These are phyloP conservation scores for Alternaria brassicae DNA, from an alignment of 2,329 filamentous ascomycete species.

Conservation along the genomic window DNA sequence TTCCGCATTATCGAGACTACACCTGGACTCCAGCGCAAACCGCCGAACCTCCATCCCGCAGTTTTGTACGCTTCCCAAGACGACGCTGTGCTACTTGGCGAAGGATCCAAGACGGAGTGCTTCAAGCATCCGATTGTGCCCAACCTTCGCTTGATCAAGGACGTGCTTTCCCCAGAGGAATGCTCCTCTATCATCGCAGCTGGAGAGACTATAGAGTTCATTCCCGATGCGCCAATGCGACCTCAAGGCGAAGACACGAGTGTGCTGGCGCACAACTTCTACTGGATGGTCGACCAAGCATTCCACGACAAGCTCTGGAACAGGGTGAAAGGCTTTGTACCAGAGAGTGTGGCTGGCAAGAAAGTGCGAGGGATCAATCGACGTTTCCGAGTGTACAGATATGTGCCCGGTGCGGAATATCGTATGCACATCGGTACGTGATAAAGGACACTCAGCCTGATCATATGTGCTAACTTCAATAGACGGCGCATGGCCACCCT, in stretches of 20 bases:
- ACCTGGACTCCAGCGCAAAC: slow-evolving; percentile 66
- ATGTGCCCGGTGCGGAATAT: slow-evolving; percentile 76
- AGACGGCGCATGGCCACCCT: slow-evolving; percentile 76
- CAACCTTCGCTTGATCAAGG: slow-evolving; percentile 65
- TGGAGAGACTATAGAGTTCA: slow-evolving; percentile 69
- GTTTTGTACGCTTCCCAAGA: slow-evolving; percentile 68
- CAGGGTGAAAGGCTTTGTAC: slow-evolving; percentile 66
- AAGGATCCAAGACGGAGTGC: slow-evolving; percentile 58
- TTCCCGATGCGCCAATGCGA: slow-evolving; percentile 71
- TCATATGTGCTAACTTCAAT: background rate
- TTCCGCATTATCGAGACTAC: slow-evolving; percentile 70
- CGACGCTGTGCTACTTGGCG: slow-evolving; percentile 62
- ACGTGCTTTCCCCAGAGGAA: slow-evolving; percentile 67
- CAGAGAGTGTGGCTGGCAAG: slow-evolving; percentile 62
- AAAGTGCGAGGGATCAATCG: slow-evolving; percentile 70
- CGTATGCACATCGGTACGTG: slow-evolving; percentile 65
- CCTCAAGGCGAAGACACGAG: slow-evolving; percentile 69
- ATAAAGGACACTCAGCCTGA: slow-evolving; percentile 17
- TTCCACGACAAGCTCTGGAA: slow-evolving; percentile 71
- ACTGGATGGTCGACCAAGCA: slow-evolving; percentile 70
- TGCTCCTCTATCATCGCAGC: slow-evolving; percentile 72
- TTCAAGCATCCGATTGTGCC: slow-evolving; percentile 69
- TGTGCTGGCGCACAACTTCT: slow-evolving; percentile 75
- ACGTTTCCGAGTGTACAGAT: slow-evolving; percentile 74
- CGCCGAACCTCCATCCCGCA: slow-evolving; percentile 71